A percentile compares a stretch with the other conserved stretches of the same genome.
Conservation (phyloP, 352 stramenopile genomes). For the Globisporangium mamillatum region DNA sequence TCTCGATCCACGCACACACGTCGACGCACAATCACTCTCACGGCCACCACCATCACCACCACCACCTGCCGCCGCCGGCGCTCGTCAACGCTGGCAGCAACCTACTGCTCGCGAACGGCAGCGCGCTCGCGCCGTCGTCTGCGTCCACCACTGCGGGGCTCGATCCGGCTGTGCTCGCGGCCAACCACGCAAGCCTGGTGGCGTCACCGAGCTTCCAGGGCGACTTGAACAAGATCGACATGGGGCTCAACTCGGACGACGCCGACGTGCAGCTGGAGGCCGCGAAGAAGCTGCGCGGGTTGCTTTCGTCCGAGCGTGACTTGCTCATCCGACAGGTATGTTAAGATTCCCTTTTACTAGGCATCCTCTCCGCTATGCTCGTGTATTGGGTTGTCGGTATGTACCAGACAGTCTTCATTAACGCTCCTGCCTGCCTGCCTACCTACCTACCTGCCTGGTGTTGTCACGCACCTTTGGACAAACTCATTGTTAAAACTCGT, state of each 20-base stretch:
- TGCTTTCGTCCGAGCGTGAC: slow-evolving; percentile 82
- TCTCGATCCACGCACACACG: slow-evolving; percentile 31
- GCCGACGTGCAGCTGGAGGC: slow-evolving; percentile 80
- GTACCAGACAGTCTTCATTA: slow-evolving; percentile 2
- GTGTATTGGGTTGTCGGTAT: background rate
- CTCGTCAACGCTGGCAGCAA: slow-evolving; percentile 9
- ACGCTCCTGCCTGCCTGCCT: slow-evolving; percentile 6
- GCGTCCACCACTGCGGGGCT: slow-evolving; percentile 7
- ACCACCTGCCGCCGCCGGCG: slow-evolving; percentile 34
- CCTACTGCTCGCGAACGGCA: slow-evolving; percentile 41
- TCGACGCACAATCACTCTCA: slow-evolving; percentile 27
- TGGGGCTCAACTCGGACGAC: slow-evolving; percentile 78
- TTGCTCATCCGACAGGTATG: slow-evolving; percentile 81
- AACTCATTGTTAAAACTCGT: background rate
- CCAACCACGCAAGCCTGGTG: slow-evolving; percentile 25
- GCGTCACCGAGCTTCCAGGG: slow-evolving; percentile 68
- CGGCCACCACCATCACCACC: slow-evolving; percentile 45
- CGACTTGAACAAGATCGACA: slow-evolving; percentile 81
- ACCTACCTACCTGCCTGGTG: background rate
- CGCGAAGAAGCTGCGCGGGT: slow-evolving; percentile 83
- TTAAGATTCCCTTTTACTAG: background rate
- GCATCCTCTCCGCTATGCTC: background rate
- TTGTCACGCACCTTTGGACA: background rate
- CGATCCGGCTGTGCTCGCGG: slow-evolving; percentile 26
- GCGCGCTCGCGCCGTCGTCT: slow-evolving; percentile 23